Conservation (phyloP, 768 basidiomycete species). For the Amyloporia xantha region DNA sequence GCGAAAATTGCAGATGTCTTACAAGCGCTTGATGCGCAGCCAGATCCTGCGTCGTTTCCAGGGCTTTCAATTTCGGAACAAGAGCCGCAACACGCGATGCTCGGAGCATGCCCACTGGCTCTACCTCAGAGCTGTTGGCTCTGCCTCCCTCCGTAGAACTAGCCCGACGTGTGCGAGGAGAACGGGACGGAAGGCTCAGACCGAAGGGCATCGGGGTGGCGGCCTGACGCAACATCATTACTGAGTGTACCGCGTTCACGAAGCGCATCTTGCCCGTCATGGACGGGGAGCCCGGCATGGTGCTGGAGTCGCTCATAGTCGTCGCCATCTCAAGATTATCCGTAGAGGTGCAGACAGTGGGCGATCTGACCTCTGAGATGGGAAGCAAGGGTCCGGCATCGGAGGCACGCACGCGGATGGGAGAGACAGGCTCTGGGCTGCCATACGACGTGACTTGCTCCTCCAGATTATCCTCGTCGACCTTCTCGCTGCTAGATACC, state of each 20-base stretch:
- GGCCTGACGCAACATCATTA: constrained; percentile 35
- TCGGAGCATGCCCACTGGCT: constrained; percentile 30
- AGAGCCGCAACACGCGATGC: constrained; percentile 50
- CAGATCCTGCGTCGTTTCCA: constrained; percentile 54
- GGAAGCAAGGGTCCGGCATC: constrained; percentile 17
- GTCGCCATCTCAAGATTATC: constrained; percentile 15
- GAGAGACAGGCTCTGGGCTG: constrained; percentile 19
- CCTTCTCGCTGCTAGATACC: constrained; percentile 1
- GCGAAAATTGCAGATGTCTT: constrained; percentile 68
- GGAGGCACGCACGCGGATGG: constrained; percentile 8
- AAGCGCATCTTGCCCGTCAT: constrained; percentile 31
- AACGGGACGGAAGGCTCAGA: constrained; percentile 4
- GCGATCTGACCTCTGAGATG: constrained; percentile 14
- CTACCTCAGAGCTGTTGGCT: constrained; percentile 7
- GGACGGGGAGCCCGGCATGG: background rate
- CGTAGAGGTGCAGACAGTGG: constrained; percentile 11
- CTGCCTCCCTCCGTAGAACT: constrained; percentile 21
- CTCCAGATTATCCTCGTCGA: background rate
- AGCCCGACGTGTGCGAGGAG: constrained; percentile 17
- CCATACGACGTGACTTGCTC: constrained; percentile 5
- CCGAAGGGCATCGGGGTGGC: constrained; percentile 23
- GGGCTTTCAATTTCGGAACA: constrained; percentile 46
- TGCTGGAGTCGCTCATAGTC: constrained; percentile 12
- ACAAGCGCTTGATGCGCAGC: constrained; percentile 64
- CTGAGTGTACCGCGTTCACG: constrained; percentile 37